Conservation (phyloP, 192 early-diverging fungal species). For the Linderina pennispora region DNA sequence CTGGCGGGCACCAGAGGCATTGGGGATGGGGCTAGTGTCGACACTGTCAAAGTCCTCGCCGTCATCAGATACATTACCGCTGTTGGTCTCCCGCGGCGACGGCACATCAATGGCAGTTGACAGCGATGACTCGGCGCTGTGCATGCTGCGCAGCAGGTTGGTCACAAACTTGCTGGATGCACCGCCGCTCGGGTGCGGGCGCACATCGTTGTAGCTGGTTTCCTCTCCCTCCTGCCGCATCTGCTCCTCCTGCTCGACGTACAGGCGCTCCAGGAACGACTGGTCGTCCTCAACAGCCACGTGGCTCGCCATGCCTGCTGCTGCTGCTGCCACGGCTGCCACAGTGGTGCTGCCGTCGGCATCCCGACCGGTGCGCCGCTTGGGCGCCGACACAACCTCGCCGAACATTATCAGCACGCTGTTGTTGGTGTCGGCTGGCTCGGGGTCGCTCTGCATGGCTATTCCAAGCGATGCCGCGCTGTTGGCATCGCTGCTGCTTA, state of each 20-base stretch:
- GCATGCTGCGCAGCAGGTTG: slow-evolving; percentile 20
- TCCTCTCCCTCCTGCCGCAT: slow-evolving; percentile 50
- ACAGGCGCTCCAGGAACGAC: slow-evolving; percentile 74
- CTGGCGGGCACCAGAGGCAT: slow-evolving; percentile 1
- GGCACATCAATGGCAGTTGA: slow-evolving; percentile 22
- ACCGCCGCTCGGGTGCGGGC: neutral
- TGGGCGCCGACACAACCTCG: slow-evolving; percentile 45
- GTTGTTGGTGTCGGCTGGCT: neutral
- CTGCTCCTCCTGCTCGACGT: slow-evolving; percentile 59
- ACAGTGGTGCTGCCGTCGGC: slow-evolving; percentile 38
- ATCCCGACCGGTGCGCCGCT: slow-evolving; percentile 57
- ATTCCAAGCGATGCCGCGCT: neutral
- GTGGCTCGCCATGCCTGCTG: slow-evolving; percentile 48
- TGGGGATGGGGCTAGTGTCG: neutral
- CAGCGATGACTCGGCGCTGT: slow-evolving; percentile 32
- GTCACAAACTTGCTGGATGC: slow-evolving; percentile 18
- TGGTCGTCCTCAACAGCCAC: slow-evolving; percentile 84
- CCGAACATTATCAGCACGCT: slow-evolving; percentile 30
- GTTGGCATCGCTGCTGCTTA: neutral
- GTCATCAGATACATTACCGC: slow-evolving; percentile 39
- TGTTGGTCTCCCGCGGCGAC: slow-evolving; percentile 7
- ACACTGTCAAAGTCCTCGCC: slow-evolving; percentile 3
- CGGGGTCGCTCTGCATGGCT: neutral
- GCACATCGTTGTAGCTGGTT: slow-evolving; percentile 3
- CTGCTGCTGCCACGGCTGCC: slow-evolving; percentile 44